phyloP scores from a whole-genome alignment of 1,139 yeast species.

The Dujonia santamariae region DNA sequence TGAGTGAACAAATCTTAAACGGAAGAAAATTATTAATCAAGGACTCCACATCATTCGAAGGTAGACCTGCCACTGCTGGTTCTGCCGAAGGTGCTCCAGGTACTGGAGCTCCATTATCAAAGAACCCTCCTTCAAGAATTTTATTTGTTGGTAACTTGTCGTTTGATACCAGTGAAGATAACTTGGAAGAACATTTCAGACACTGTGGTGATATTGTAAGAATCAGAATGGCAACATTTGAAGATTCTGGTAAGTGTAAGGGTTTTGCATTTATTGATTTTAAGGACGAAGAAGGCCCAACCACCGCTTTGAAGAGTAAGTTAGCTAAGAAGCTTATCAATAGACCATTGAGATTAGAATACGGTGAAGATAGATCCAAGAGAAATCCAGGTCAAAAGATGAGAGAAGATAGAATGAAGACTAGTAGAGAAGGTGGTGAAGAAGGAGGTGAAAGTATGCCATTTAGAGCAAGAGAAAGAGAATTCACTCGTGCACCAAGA shows the following conservation, averaged over 20 bases:
- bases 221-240: constrained; percentile 95
- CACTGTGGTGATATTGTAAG: constrained; percentile 76
- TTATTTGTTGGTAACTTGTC: constrained; percentile 91
- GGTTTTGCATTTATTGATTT: constrained; percentile 95
- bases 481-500: constrained; percentile 8
- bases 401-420: constrained; percentile 14
- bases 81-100: constrained; percentile 21
- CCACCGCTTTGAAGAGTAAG: constrained; percentile 76
- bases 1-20: constrained; percentile 71
- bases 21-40: constrained; percentile 88
- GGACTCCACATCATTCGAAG: constrained; percentile 76
- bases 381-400: constrained; percentile 49
- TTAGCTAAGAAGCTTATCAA: constrained; percentile 64
- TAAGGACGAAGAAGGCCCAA: constrained; percentile 74
- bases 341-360: constrained; percentile 81
- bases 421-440: constrained; percentile 8
- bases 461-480: constrained; percentile 14
- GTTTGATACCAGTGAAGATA: constrained; percentile 85
- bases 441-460: constrained; percentile 5
- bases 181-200: constrained; percentile 73
- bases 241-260: constrained; percentile 93
- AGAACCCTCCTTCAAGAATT: constrained; percentile 85
- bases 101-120: constrained; percentile 34
- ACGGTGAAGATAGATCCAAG: constrained; percentile 91
- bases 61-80: constrained; percentile 69